Conservation (phyloP, 148 eudicot species). For the Hydrangea macrophylla region DNA sequence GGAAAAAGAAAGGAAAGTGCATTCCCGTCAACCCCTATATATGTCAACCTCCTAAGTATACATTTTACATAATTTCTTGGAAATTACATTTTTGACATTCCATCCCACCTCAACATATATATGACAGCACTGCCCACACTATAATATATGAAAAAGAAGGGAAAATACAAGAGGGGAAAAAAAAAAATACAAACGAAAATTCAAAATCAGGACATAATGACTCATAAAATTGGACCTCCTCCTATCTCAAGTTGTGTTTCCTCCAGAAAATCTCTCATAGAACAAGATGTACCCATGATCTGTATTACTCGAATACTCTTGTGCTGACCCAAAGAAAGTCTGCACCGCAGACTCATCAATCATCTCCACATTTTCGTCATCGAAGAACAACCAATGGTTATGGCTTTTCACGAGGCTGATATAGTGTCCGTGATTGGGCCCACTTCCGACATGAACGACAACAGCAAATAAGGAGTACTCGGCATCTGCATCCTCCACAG, state of each 20-base stretch:
- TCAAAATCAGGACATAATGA: neutral
- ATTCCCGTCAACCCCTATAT: conserved; percentile 23
- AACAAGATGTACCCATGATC: conserved; percentile 89
- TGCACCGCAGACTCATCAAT: conserved; percentile 84
- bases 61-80: too few species aligned
- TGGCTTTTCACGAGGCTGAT: conserved; percentile 89
- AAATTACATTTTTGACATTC: conserved; percentile 8
- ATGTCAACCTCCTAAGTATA: conserved; percentile 9
- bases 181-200: neutral
- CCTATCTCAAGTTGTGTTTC: conserved; percentile 35
- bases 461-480: conserved; percentile 85
- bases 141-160: too few species aligned
- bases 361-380: conserved; percentile 88
- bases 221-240: conserved; percentile 1
- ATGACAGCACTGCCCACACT: neutral
- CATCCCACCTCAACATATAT: neutral
- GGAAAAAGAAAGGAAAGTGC: conserved; percentile 5
- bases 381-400: conserved; percentile 82
- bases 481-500: conserved; percentile 72
- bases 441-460: conserved; percentile 85
- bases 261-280: conserved; percentile 58
- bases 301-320: conserved; percentile 85
- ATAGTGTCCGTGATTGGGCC: conserved; percentile 62
- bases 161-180: neutral
- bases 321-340: conserved; percentile 77